phyloP scores from a whole-genome alignment of 2,329 filamentous ascomycete species.

The Epichloe bromicola region DNA sequence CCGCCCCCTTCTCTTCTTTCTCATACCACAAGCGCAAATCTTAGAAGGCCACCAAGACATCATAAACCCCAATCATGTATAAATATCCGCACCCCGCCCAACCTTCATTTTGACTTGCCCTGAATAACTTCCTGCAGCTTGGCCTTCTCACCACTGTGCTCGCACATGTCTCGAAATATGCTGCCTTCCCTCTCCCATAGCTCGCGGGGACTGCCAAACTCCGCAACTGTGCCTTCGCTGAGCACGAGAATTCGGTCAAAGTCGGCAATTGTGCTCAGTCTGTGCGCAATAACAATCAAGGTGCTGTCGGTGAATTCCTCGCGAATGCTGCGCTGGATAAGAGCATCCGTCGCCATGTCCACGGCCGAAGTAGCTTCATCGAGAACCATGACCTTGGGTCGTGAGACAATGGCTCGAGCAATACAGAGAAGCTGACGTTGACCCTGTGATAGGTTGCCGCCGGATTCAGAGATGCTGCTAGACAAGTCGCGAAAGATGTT shows the following conservation, averaged over 20 bases:
- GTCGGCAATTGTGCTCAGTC: slow-evolving; percentile 63
- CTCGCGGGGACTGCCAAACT: slow-evolving; percentile 52
- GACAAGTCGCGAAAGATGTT: slow-evolving; percentile 54
- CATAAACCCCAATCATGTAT: not conserved
- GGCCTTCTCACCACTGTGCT: slow-evolving; percentile 46
- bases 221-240: slow-evolving; percentile 51
- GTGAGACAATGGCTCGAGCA: slow-evolving; percentile 57
- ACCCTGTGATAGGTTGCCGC: slow-evolving; percentile 62
- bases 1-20: no score
- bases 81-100: not conserved
- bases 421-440: slow-evolving; percentile 66
- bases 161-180: slow-evolving; percentile 50
- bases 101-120: slow-evolving; percentile 7
- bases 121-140: slow-evolving; percentile 35
- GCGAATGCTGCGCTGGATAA: slow-evolving; percentile 62
- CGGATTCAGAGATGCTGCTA: slow-evolving; percentile 56
- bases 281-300: slow-evolving; percentile 62
- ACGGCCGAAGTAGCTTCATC: slow-evolving; percentile 72
- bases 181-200: slow-evolving; percentile 41
- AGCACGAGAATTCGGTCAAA: slow-evolving; percentile 64
- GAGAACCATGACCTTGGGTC: slow-evolving; percentile 65
- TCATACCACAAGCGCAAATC: no score
- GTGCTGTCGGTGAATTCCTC: slow-evolving; percentile 59
- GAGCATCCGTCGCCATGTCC: slow-evolving; percentile 61
- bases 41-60: not conserved